Percentiles rank a stretch among this genome's conserved stretches.
These are phyloP conservation scores for Eimeria brunetti DNA, from an alignment of 169 alveolate species.

Conservation along the genomic window DNA sequence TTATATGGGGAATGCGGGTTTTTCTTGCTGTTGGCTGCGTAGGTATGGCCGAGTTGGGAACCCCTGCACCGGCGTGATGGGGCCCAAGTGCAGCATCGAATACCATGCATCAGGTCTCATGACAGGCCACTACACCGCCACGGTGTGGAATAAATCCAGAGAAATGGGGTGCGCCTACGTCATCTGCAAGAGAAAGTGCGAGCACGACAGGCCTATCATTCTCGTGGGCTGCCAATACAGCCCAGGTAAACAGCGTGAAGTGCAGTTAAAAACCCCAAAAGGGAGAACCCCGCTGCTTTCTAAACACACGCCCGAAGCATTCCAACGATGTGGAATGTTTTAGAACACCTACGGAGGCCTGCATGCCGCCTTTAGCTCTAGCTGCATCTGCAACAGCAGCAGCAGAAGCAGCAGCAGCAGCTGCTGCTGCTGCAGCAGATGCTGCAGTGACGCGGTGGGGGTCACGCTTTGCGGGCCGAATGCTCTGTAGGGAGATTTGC, in stretches of 20 bases:
- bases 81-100: conserved; percentile 37
- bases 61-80: conserved; percentile 56
- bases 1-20: too few species aligned
- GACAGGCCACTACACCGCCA: conserved; percentile 68
- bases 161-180: conserved; percentile 71
- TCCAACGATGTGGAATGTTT: neutral
- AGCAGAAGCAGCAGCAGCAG: neutral
- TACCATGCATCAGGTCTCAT: conserved; percentile 46
- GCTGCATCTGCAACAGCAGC: too few species aligned
- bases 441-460: too few species aligned
- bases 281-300: neutral
- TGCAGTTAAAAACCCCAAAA: neutral
- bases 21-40: neutral
- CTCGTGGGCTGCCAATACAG: conserved; percentile 67
- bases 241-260: conserved; percentile 37
- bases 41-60: conserved; percentile 56
- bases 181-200: conserved; percentile 32
- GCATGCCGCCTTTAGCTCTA: neutral
- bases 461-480: too few species aligned
- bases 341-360: neutral
- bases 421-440: neutral
- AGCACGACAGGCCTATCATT: neutral
- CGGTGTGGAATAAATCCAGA: neutral
- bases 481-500: neutral
- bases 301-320: neutral